Evolutionary conservation across 768 basidiomycete genomes (phyloP), one percentile per base, ranked within the genome.

Genomic region (Auricularia cornea): DNA sequence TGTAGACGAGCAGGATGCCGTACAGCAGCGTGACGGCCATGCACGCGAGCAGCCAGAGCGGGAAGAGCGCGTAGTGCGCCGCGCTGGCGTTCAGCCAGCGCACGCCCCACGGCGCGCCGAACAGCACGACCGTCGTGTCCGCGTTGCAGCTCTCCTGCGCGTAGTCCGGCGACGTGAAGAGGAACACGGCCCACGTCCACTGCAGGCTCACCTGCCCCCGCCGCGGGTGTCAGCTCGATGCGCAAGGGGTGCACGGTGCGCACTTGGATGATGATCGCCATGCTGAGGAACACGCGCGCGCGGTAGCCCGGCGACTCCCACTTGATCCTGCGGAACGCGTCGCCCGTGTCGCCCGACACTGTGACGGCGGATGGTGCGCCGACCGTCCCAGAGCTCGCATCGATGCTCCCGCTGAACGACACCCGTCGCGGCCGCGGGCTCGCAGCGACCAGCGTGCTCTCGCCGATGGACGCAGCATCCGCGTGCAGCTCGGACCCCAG

Each of bases 111-210:
- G 64, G 57, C 14, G 20, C 20, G 3, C 64, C 64, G 54, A 65
- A 65, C n/a, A 65, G 32, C 16, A 63, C 18, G 18, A 65, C 33
- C 11, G 16, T 38, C 11, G 64, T 65, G 16, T 18, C 31, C 23
- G 32, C 51, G 35, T 59, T 65, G 62, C 64, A 65, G 26, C 35
- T 20, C 28, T 20, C 29, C 35, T 65, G 64, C n/a, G 62, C 63
- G 59, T 65, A 65, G 0, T 33, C 23, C 3, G 64, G 64, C 20
- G 30, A 32, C 3, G 63, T 64, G 62, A 65, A 65, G 14, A 65
- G 38, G 26, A 59, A 59, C 3, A 60, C 35, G 1, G 62, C 62
- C 64, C 64, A 65, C 6, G 64, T 32, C 64, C 64, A 65, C 51
- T 65, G 64, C 16, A 65, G 62, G 59, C 51, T 59, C 41, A 65